Conservation (phyloP, 352 stramenopile species). For the Lagenidium sp. region DNA sequence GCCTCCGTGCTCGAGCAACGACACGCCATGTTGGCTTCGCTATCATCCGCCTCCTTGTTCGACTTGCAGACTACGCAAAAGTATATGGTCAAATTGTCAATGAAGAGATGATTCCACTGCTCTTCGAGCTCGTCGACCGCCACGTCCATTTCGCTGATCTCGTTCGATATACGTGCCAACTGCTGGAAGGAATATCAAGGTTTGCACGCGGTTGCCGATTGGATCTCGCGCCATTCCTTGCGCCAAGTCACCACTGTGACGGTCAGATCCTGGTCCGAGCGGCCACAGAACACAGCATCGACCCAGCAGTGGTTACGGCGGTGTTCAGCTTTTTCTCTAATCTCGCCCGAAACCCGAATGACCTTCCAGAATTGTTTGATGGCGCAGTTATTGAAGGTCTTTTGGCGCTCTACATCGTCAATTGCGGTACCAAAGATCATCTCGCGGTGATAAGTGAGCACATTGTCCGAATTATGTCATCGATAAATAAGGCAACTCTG, state of each 20-base stretch:
- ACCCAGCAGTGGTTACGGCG: slow-evolving; percentile 18
- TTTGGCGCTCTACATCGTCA: slow-evolving; percentile 39
- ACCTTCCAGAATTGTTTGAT: slow-evolving; percentile 42
- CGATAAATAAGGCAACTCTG: slow-evolving; percentile 27
- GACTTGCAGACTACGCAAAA: slow-evolving; percentile 21
- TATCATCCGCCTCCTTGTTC: slow-evolving; percentile 25
- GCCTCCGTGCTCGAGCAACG: slow-evolving; percentile 16
- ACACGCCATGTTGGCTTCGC: slow-evolving; percentile 20
- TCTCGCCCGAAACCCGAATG: slow-evolving; percentile 31
- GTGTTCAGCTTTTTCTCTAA: slow-evolving; percentile 58
- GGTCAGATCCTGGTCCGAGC: slow-evolving; percentile 33
- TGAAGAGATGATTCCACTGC: slow-evolving; percentile 29
- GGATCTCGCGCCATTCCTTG: slow-evolving; percentile 42
- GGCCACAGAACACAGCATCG: slow-evolving; percentile 20
- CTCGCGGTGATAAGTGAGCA: slow-evolving; percentile 22
- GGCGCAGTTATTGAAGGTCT: slow-evolving; percentile 45
- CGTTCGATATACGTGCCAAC: slow-evolving; percentile 29
- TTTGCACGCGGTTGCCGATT: slow-evolving; percentile 47
- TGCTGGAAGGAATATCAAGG: slow-evolving; percentile 63
- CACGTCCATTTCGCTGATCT: slow-evolving; percentile 45
- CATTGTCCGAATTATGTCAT: slow-evolving; percentile 35
- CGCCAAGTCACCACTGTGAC: slow-evolving; percentile 14
- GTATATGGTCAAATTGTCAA: slow-evolving; percentile 52
- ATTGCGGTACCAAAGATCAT: slow-evolving; percentile 13
- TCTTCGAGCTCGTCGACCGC: slow-evolving; percentile 51